Evolutionary conservation across 2,329 filamentous ascomycete species (phyloP), one percentile per base, ranked within the genome.

Genomic region (Fusarium brachygibbosum): DNA sequence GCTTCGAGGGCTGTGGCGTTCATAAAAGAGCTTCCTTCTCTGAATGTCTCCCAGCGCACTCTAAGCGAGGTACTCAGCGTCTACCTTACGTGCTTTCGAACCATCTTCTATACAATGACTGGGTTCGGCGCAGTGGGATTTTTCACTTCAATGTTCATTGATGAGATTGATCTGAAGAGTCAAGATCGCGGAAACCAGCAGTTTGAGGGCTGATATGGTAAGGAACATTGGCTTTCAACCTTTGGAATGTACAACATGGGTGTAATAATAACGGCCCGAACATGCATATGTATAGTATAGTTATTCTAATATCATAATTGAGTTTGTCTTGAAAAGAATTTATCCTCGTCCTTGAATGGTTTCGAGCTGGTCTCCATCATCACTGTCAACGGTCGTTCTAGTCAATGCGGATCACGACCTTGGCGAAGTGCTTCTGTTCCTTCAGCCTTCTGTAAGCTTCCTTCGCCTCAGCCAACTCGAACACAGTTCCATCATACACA

Each of bases 391-490:
- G 11, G 29, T 8, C 11, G 9, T 29, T 12, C 16, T 35, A 35
- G 13, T 74, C 63, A 28, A 79, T 75, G 6, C 66, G 68, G 32
- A 81, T 76, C 2, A 78, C 53, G 25, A 80, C 70, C 68, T 81
- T 81, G 4, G 79, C 71, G 55, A 81, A 80, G 49, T 81, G 78
- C 58, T 77, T 76, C 68, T 78, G 74, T 52, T 76, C 73, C 44
- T 74, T 62, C 19, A 81, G 57, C 10, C 70, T 71, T 7, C 67
- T 63, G n/a, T 78, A 81, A 1, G 78, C 79, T 8, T 74, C 72
- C 59, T 76, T 79, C 0, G 66, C 72, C 3, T 80, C 74, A 6
- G 61, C 63, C 32, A 81, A 51, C 38, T 71, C 66, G 41, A 80
- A 80, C 0, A 71, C 58, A 6, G 74, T 64, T 49, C 77, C 73